Evolutionary conservation across 352 stramenopile genomes (phyloP).

Genomic region (Phytophthora pisi): DNA sequence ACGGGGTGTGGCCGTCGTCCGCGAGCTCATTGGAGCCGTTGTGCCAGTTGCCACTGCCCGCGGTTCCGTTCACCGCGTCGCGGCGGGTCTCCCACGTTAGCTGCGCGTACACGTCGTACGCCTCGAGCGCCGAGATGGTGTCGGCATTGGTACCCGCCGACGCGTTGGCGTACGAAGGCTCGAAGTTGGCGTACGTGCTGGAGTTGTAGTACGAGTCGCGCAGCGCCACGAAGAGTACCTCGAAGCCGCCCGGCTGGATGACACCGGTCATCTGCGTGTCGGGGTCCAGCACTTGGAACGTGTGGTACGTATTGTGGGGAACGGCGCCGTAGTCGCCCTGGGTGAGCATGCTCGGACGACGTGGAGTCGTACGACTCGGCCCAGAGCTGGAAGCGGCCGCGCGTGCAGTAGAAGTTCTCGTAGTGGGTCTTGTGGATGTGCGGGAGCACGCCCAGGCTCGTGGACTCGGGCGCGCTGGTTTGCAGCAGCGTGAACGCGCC

Average conservation of each 20-base stretch:
- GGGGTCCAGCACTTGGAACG: slow-evolving; percentile 59
- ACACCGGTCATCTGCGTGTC: slow-evolving; percentile 65
- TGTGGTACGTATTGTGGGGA: slow-evolving; percentile 63
- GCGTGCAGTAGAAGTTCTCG: slow-evolving; percentile 67
- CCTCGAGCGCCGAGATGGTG: slow-evolving; percentile 47
- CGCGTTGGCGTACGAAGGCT: slow-evolving; percentile 35
- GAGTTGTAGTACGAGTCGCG: slow-evolving; percentile 48
- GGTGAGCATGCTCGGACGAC: slow-evolving; percentile 44
- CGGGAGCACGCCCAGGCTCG: slow-evolving; percentile 51
- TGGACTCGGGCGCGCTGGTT: slow-evolving; percentile 53
- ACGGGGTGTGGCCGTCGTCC: slow-evolving; percentile 47
- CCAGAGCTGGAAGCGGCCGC: slow-evolving; percentile 59
- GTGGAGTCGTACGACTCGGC: slow-evolving; percentile 38
- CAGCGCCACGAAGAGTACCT: slow-evolving; percentile 61
- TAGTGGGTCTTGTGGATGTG: slow-evolving; percentile 66
- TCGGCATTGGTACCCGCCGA: slow-evolving; percentile 38
- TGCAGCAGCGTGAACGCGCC: slow-evolving; percentile 49
- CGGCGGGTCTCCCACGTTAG: slow-evolving; percentile 45
- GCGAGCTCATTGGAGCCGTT: slow-evolving; percentile 54
- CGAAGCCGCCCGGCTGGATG: slow-evolving; percentile 59
- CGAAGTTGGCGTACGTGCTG: slow-evolving; percentile 50
- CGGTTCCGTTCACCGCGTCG: slow-evolving; percentile 49
- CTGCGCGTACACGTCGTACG: slow-evolving; percentile 57
- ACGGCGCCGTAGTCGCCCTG: slow-evolving; percentile 63
- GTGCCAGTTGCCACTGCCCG: slow-evolving; percentile 56